These are phyloP conservation scores for Dendrocalamus latiflorus DNA, from an alignment of 202 grass and related monocot species.

Conservation along the genomic window DNA sequence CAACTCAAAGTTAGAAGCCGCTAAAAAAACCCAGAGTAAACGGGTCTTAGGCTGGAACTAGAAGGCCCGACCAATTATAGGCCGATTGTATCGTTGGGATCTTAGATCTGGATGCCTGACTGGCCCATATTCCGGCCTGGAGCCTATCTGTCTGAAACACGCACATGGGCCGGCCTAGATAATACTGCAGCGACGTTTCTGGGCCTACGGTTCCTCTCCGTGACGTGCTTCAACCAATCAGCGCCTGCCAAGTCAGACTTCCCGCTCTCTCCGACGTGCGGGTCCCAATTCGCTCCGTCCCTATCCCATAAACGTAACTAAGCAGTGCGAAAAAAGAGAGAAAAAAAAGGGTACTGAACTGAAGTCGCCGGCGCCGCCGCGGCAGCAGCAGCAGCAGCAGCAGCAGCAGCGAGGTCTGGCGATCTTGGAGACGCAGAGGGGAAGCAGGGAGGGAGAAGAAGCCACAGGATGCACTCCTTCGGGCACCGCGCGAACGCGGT, in stretches of 20 bases:
- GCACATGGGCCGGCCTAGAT: neutral
- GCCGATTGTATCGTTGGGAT: too few relatives aligned
- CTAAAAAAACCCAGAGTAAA: too few relatives aligned
- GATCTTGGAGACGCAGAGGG: too few relatives aligned
- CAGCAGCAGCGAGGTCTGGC: too few relatives aligned
- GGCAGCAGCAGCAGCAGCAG: neutral
- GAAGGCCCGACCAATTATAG: too few relatives aligned
- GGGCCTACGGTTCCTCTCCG: neutral
- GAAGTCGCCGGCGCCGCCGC: conserved; percentile 41
- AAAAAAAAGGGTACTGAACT: neutral
- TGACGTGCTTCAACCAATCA: conserved; percentile 50
- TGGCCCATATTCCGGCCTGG: neutral
- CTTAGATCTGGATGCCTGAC: too few relatives aligned
- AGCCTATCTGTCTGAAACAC: neutral
- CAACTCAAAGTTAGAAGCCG: too few relatives aligned
- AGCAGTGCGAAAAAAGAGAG: neutral
- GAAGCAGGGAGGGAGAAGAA: neutral
- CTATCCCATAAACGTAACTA: neutral
- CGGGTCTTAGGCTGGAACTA: too few relatives aligned
- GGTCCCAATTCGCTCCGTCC: neutral
- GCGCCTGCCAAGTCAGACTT: neutral
- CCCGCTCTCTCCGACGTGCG: neutral
- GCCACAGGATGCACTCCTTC: conserved; percentile 72
- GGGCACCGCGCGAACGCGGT: conserved; percentile 80
- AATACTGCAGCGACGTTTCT: neutral